Evolutionary conservation across 106 monocot genomes (phyloP).

Genomic region (Dendrobium nobile): DNA sequence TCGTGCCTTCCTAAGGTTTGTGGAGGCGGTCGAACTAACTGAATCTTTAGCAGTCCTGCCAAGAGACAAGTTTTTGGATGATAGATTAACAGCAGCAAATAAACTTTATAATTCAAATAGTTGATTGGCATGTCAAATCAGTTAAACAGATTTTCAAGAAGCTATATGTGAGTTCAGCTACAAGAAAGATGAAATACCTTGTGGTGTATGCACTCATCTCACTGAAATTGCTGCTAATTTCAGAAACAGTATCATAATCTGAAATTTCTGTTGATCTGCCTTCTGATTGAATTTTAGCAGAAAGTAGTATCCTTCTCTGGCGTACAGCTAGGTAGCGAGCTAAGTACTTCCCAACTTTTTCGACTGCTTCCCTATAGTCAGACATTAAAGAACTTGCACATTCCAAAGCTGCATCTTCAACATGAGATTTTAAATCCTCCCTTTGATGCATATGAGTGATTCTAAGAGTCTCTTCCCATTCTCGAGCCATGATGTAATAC

Average conservation of each 20-base stretch:
- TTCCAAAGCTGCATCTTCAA: slow-evolving; percentile 60
- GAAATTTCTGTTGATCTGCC: slow-evolving; percentile 39
- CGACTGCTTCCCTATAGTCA: slow-evolving; percentile 68
- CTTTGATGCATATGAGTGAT: slow-evolving; percentile 49
- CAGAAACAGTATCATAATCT: slow-evolving; percentile 77
- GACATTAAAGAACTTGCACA: slow-evolving; percentile 50
- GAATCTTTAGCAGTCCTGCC: slow-evolving; percentile 58
- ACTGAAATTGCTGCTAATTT: slow-evolving; percentile 72
- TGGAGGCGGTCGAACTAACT: slow-evolving; percentile 49
- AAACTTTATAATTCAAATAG: not conserved
- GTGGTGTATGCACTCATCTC: slow-evolving; percentile 92
- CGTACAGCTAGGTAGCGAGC: slow-evolving; percentile 89
- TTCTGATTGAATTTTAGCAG: slow-evolving; percentile 63
- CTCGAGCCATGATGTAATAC: slow-evolving; percentile 64
- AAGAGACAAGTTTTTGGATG: not conserved
- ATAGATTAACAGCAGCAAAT: not conserved
- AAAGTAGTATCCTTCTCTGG: slow-evolving; percentile 72
- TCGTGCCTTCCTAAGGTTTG: slow-evolving; percentile 47
- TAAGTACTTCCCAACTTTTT: slow-evolving; percentile 79
- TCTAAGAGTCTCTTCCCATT: slow-evolving; percentile 96
- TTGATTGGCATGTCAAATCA: not conserved
- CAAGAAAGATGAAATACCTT: slow-evolving; percentile 30
- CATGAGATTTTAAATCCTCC: slow-evolving; percentile 53
- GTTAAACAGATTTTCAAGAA: not conserved
- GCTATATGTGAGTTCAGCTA: not conserved